These are phyloP conservation scores for Rubus parviflorus DNA, from an alignment of 306 rosid genomes.

Conservation along the genomic window DNA sequence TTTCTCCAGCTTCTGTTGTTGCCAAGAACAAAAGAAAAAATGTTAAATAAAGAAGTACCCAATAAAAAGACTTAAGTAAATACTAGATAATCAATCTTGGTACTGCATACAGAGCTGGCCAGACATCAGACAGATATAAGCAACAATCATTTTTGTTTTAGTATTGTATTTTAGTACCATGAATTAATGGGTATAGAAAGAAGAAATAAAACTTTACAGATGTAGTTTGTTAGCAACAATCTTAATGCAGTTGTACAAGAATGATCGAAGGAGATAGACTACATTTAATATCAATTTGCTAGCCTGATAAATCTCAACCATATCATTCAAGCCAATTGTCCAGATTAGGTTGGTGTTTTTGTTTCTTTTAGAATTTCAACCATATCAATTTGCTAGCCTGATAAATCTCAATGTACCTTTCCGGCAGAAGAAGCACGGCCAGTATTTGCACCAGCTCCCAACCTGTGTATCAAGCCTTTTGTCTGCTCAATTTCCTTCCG, in stretches of 20 bases:
- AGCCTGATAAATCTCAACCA: no score
- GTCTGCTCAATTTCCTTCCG: constrained; percentile 94
- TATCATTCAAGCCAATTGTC: neutral
- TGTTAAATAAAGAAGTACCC: constrained; percentile 26
- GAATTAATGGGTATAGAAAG: neutral
- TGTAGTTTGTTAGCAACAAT: neutral
- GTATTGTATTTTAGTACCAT: neutral
- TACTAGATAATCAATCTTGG: constrained; percentile 2
- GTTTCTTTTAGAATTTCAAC: constrained; percentile 1
- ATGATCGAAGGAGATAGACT: neutral
- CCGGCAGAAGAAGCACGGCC: constrained; percentile 97
- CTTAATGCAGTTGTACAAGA: neutral
- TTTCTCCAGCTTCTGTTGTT: constrained; percentile 87
- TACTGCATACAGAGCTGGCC: neutral
- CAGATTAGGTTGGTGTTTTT: neutral
- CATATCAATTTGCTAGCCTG: neutral
- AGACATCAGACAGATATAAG: neutral
- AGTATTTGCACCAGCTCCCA: constrained; percentile 95
- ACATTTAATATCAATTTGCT: no score
- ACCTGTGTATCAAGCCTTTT: constrained; percentile 70
- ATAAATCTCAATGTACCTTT: constrained; percentile 53
- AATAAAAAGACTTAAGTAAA: neutral
- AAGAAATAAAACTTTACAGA: neutral
- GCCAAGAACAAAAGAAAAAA: constrained; percentile 26
- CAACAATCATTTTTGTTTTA: neutral